Percentiles rank a stretch among this genome's conserved stretches.
Conservation (phyloP, 139 green algal species). For the Parachlorella kessleri region DNA sequence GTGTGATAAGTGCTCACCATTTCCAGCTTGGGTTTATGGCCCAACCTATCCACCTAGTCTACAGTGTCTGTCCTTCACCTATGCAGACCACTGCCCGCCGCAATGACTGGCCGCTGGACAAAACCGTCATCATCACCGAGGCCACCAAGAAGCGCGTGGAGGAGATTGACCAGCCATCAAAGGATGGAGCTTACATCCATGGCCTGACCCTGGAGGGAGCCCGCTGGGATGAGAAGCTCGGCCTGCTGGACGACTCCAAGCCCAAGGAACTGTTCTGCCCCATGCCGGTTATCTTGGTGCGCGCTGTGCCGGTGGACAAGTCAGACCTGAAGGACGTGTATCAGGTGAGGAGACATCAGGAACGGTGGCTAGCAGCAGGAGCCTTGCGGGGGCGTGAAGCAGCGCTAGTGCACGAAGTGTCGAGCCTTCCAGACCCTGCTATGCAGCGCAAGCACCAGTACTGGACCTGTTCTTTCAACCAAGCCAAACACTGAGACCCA, state of each 20-base stretch:
- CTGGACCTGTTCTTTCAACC: too few relatives aligned
- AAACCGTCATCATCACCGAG: conserved; percentile 77
- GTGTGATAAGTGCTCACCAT: too few relatives aligned
- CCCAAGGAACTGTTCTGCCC: conserved; percentile 89
- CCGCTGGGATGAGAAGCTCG: conserved; percentile 89
- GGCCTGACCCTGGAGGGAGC: conserved; percentile 91
- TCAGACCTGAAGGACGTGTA: conserved; percentile 83
- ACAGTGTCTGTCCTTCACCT: too few relatives aligned
- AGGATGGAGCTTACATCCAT: conserved; percentile 88
- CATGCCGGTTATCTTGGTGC: conserved; percentile 81
- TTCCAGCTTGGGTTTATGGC: too few relatives aligned
- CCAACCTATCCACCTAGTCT: too few relatives aligned
- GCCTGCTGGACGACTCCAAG: conserved; percentile 80
- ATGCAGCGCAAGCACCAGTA: too few relatives aligned
- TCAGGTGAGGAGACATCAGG: too few relatives aligned
- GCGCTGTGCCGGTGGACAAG: conserved; percentile 85
- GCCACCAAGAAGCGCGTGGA: conserved; percentile 88
- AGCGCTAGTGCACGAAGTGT: too few relatives aligned
- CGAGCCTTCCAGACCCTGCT: too few relatives aligned
- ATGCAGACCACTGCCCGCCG: conserved; percentile 85
- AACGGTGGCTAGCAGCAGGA: too few relatives aligned
- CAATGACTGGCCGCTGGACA: conserved; percentile 90
- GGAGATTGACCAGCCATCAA: conserved; percentile 77
- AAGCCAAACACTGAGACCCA: too few relatives aligned
- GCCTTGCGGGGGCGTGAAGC: too few relatives aligned